phyloP scores from a whole-genome alignment of 139 green algal species.

The Tetradesmus lagerheimii region DNA sequence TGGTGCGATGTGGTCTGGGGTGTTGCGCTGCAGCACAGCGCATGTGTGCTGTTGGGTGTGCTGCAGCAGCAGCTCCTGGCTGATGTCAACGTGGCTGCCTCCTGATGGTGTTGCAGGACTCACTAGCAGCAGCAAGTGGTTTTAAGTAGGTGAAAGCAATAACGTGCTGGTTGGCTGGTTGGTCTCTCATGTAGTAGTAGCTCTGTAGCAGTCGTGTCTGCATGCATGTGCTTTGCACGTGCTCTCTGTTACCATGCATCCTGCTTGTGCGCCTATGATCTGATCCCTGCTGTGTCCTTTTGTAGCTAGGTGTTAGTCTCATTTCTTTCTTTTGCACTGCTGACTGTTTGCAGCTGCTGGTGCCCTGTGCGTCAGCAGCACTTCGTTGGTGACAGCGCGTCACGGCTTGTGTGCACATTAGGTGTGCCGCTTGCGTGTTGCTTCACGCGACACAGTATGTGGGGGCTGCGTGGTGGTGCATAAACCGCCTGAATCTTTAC shows the following conservation, averaged over 20 bases:
- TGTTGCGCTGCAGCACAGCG: neutral
- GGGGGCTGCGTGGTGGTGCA: too few relatives aligned
- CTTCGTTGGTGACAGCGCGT: neutral
- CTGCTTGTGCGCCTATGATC: neutral
- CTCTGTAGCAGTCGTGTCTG: neutral
- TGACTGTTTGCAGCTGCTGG: neutral
- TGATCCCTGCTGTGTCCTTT: neutral
- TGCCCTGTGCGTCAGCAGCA: neutral
- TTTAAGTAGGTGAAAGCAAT: too few relatives aligned
- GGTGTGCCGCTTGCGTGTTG: too few relatives aligned
- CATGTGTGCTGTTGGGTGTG: neutral
- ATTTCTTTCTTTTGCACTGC: neutral
- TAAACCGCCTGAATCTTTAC: neutral
- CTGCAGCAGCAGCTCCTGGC: neutral
- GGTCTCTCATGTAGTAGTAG: too few relatives aligned
- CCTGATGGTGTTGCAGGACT: neutral
- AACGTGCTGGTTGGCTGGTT: too few relatives aligned
- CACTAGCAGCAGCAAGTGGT: neutral
- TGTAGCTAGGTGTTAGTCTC: neutral
- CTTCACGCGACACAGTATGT: too few relatives aligned
- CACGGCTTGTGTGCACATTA: neutral
- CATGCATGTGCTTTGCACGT: neutral
- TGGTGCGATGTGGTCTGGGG: neutral
- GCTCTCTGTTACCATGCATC: neutral
- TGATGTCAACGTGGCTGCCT: neutral